These are phyloP conservation scores for Prunus kanzakura DNA, from an alignment of 306 rosid genomes.

Conservation along the genomic window DNA sequence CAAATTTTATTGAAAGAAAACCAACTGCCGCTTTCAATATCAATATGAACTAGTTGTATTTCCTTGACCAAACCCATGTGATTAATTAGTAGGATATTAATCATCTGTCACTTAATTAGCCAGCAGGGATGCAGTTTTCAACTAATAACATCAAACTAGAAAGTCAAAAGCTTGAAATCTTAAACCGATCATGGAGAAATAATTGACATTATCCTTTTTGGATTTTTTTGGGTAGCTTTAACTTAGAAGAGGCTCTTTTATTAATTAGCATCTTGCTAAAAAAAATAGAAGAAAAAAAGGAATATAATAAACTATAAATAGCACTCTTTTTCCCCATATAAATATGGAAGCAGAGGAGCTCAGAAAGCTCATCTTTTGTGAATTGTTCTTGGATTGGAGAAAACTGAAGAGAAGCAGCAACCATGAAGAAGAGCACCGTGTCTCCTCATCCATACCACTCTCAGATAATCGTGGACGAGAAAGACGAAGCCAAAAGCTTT, in stretches of 20 bases:
- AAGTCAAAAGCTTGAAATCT: too few relatives aligned
- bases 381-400: not conserved
- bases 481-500: constrained; percentile 13
- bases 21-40: not conserved
- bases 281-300: not conserved
- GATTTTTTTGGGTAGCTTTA: not conserved
- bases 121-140: not conserved
- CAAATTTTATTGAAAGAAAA: not conserved
- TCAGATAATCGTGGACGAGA: not conserved
- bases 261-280: constrained; percentile 1
- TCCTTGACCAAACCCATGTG: constrained; percentile 12
- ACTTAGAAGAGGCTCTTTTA: not conserved
- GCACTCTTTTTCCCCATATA: constrained; percentile 17
- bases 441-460: constrained; percentile 7
- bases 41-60: constrained; percentile 3
- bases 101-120: not conserved
- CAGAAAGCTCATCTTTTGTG: constrained; percentile 2
- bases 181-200: too few relatives aligned
- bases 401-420: not conserved
- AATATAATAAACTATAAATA: not conserved
- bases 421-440: constrained; percentile 33
- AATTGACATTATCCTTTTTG: too few relatives aligned
- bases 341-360: constrained; percentile 20
- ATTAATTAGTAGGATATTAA: not conserved
- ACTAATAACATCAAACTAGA: too few relatives aligned